A percentile compares a stretch with the other conserved stretches of the same genome.
phyloP scores from a whole-genome alignment of 768 basidiomycete genomes.

The Candolleomyces eurysporus region DNA sequence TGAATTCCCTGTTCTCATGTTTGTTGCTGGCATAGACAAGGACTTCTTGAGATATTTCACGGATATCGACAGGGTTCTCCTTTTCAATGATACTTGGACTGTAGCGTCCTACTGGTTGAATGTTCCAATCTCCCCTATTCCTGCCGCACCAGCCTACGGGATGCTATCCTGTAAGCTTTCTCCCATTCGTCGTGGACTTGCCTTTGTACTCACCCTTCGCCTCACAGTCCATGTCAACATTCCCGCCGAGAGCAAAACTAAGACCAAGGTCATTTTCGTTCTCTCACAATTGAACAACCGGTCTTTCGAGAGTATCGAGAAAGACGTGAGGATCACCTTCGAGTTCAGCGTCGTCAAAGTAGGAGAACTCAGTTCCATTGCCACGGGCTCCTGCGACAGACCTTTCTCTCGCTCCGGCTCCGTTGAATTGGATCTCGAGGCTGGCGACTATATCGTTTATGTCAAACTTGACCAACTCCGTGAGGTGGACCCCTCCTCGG shows the following conservation, averaged over 20 bases:
- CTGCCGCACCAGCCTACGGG: constrained; percentile 43
- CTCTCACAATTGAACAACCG: constrained; percentile 44
- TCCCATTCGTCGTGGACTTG: not conserved
- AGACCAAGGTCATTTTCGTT: constrained; percentile 33
- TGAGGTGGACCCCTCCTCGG: too few species aligned
- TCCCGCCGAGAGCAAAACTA: not conserved
- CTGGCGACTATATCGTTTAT: constrained; percentile 37
- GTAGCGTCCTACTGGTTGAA: constrained; percentile 43
- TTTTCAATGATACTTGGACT: constrained; percentile 43
- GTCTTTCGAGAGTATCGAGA: constrained; percentile 38
- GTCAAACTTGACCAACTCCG: constrained; percentile 15
- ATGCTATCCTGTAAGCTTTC: constrained; percentile 41
- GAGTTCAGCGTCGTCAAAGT: constrained; percentile 45
- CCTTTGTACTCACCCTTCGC: constrained; percentile 21
- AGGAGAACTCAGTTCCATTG: constrained; percentile 19
- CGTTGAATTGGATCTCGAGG: constrained; percentile 30
- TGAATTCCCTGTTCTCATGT: not conserved
- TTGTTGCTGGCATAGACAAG: constrained; percentile 17
- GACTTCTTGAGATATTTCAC: constrained; percentile 40
- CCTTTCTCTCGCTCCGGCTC: constrained; percentile 29
- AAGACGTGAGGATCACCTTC: constrained; percentile 31
- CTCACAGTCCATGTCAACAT: not conserved
- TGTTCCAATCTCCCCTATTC: constrained; percentile 29
- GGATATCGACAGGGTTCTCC: constrained; percentile 33
- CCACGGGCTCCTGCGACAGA: constrained; percentile 8